Evolutionary conservation across 2,329 filamentous ascomycete genomes (phyloP).

Genomic region (Blastomyces silverae): DNA sequence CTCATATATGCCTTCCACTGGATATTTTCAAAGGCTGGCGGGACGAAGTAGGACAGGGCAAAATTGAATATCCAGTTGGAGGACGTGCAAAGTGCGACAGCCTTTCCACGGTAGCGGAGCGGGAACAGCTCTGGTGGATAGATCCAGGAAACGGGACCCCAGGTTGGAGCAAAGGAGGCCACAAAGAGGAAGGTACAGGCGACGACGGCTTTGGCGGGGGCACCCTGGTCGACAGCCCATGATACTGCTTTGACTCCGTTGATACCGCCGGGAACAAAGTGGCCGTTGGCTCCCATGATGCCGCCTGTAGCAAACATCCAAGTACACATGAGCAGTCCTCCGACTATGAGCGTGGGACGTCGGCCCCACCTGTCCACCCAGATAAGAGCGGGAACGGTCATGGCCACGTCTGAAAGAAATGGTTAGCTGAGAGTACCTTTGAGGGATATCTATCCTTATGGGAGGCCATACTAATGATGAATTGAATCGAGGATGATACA

Average conservation of each 20-base stretch:
- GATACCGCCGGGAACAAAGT: conserved; percentile 30
- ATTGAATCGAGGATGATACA: conserved; percentile 52
- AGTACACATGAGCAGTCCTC: conserved; percentile 33
- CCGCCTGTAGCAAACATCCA: conserved; percentile 50
- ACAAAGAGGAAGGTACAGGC: conserved; percentile 55
- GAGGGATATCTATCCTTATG: neutral
- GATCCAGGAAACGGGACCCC: conserved; percentile 51
- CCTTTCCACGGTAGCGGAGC: conserved; percentile 15
- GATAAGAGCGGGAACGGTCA: conserved; percentile 46
- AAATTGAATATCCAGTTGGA: conserved; percentile 20
- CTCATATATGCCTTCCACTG: conserved; percentile 29
- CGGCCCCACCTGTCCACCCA: conserved; percentile 48
- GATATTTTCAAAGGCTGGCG: conserved; percentile 16
- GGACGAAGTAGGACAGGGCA: conserved; percentile 17
- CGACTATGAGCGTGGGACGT: conserved; percentile 43
- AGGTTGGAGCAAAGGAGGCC: conserved; percentile 55
- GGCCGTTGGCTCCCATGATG: conserved; percentile 46
- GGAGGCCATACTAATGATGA: conserved; percentile 39
- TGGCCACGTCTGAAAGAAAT: conserved; percentile 42
- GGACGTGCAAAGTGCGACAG: conserved; percentile 17
- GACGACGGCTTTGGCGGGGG: conserved; percentile 53
- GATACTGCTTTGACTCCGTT: conserved; percentile 42
- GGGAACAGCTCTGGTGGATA: conserved; percentile 46
- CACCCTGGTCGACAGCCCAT: conserved; percentile 45
- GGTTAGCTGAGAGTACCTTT: neutral